Percentiles rank a stretch among this genome's conserved stretches.
Evolutionary conservation across 148 eudicot species (phyloP).

Genomic region (Nepenthes gracilis): DNA sequence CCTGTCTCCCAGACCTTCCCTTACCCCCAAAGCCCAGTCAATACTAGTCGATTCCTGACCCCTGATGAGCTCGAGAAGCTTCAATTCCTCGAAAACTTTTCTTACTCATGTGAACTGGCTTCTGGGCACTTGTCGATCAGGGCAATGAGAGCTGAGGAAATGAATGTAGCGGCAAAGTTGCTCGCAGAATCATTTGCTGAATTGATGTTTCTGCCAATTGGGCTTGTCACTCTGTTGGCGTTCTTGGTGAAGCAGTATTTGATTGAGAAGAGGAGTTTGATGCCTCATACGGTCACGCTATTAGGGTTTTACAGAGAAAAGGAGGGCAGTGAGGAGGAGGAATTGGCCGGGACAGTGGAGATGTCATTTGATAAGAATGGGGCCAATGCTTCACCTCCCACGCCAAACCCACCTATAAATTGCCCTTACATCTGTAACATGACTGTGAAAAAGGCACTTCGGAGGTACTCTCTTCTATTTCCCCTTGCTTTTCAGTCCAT

Average conservation of each 20-base stretch:
- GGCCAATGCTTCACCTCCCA: slow-evolving; percentile 67
- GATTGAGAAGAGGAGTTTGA: slow-evolving; percentile 46
- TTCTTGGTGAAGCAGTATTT: slow-evolving; percentile 64
- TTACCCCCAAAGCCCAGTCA: slow-evolving; percentile 25
- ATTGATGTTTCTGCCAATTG: slow-evolving; percentile 47
- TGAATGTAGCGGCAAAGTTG: slow-evolving; percentile 36
- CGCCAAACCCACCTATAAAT: slow-evolving; percentile 69
- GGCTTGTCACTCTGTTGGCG: slow-evolving; percentile 37
- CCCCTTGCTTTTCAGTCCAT: not conserved
- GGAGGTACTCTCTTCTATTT: slow-evolving; percentile 34
- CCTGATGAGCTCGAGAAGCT: slow-evolving; percentile 42
- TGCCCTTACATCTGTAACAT: slow-evolving; percentile 84
- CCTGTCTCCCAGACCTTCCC: slow-evolving; percentile 17
- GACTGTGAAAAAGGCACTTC: slow-evolving; percentile 55
- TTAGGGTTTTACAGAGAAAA: slow-evolving; percentile 45
- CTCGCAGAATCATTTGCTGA: slow-evolving; percentile 65
- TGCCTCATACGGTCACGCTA: slow-evolving; percentile 71
- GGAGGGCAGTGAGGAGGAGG: slow-evolving; percentile 17
- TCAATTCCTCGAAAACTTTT: slow-evolving; percentile 34
- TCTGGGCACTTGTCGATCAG: slow-evolving; percentile 52
- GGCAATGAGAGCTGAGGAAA: slow-evolving; percentile 47
- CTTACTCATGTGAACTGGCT: slow-evolving; percentile 31
- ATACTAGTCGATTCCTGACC: slow-evolving; percentile 29
- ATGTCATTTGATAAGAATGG: slow-evolving; percentile 54
- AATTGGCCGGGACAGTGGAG: slow-evolving; percentile 75